Evolutionary conservation across 1,284 basidiomycete species (phyloP).

Genomic region (Cryptococcus sp.): DNA sequence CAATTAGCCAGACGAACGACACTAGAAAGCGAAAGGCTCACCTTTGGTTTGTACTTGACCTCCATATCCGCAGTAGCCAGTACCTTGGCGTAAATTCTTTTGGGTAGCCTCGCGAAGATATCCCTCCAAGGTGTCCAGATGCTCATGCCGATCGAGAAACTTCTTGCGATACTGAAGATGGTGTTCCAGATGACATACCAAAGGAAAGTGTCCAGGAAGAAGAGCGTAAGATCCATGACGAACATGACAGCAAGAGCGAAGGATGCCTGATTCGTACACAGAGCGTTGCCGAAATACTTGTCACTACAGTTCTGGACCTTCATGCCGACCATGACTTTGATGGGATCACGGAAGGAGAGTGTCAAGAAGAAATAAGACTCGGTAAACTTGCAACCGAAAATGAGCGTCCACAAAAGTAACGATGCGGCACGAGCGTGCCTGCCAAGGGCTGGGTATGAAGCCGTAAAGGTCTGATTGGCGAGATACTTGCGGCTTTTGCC

Average conservation of each 20-base stretch:
- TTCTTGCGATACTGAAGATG: conserved; percentile 83
- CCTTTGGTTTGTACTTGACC: conserved; percentile 96
- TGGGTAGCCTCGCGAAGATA: conserved; percentile 87
- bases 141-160: conserved; percentile 85
- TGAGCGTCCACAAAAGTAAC: conserved; percentile 76
- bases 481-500: conserved; percentile 92
- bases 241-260: conserved; percentile 96
- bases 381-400: conserved; percentile 90
- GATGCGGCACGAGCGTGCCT: conserved; percentile 68
- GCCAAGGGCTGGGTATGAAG: conserved; percentile 77
- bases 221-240: conserved; percentile 89
- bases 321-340: conserved; percentile 89
- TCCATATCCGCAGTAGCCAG: conserved; percentile 91
- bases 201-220: conserved; percentile 96
- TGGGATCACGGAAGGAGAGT: conserved; percentile 85
- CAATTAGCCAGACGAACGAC: not conserved
- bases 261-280: conserved; percentile 85
- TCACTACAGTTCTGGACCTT: conserved; percentile 83
- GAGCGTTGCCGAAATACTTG: conserved; percentile 72
- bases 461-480: conserved; percentile 93
- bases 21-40: conserved; percentile 42
- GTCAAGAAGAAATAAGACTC: conserved; percentile 97
- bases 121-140: conserved; percentile 98
- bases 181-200: conserved; percentile 97
- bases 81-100: conserved; percentile 91